A percentile compares a stretch with the other conserved stretches of the same genome.
phyloP scores from a whole-genome alignment of 306 rosid genomes.

The Ormosia emarginata region DNA sequence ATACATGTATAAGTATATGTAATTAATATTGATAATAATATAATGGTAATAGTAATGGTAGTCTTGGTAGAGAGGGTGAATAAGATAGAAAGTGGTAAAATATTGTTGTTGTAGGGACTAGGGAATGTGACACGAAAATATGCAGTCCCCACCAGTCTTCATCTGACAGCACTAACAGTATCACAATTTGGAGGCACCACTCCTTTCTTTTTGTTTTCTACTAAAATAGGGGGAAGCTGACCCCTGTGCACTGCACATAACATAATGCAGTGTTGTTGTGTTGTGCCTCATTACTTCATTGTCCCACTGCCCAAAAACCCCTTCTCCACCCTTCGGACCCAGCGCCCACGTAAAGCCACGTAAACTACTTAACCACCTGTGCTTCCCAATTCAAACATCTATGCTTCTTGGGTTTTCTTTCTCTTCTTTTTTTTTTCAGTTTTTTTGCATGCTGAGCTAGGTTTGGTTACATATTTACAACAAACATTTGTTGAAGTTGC shows the following conservation, averaged over 20 bases:
- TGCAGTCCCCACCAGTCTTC: conserved; percentile 29
- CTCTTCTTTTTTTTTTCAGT: neutral
- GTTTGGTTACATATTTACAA: neutral
- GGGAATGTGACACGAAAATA: conserved; percentile 30
- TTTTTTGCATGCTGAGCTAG: conserved; percentile 9
- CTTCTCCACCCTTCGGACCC: conserved; percentile 1
- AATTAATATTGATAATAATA: too few species aligned
- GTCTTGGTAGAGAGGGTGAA: too few species aligned
- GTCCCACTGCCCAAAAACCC: conserved; percentile 25
- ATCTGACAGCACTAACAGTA: conserved; percentile 25
- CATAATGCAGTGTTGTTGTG: conserved; percentile 25
- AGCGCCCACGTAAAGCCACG: conserved; percentile 14
- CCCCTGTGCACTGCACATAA: conserved; percentile 5
- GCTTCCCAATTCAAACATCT: conserved; percentile 13
- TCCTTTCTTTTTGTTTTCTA: conserved; percentile 47
- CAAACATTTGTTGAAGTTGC: neutral
- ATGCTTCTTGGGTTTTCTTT: neutral
- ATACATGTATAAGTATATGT: too few species aligned
- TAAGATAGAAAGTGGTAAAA: neutral
- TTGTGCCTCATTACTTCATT: conserved; percentile 30
- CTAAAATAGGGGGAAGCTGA: conserved; percentile 24
- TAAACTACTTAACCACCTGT: conserved; percentile 19
- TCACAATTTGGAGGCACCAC: conserved; percentile 30
- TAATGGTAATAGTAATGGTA: neutral
- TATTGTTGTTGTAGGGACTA: neutral